phyloP scores from a whole-genome alignment of 2,329 filamentous ascomycete species.

The Sclerotinia trifoliorum region DNA sequence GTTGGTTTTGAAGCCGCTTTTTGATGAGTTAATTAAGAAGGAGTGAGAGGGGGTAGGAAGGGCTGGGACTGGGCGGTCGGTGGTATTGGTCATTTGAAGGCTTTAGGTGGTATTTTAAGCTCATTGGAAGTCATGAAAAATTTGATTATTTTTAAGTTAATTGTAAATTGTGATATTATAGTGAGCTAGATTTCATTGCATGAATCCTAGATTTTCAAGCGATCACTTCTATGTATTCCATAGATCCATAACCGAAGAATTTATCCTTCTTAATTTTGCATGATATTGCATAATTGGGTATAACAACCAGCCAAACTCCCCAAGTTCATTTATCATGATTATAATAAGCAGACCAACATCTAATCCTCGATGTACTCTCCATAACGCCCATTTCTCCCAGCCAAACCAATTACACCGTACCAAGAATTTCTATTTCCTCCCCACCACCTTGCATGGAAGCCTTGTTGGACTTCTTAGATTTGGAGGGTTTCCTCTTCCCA shows the following conservation, averaged over 20 bases:
- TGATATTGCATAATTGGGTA: constrained; percentile 15
- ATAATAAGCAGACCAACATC: neutral
- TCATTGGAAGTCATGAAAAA: neutral
- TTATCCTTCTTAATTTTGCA: constrained; percentile 3
- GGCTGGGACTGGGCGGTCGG: neutral
- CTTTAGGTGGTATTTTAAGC: neutral
- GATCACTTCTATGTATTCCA: neutral
- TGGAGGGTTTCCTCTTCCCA: constrained; percentile 26
- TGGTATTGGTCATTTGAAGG: neutral
- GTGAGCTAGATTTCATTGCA: neutral
- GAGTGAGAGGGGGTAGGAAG: constrained; percentile 36
- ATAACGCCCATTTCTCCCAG: constrained; percentile 7
- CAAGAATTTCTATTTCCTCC: constrained; percentile 38
- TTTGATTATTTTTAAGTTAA: neutral
- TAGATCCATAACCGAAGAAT: neutral
- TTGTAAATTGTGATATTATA: neutral
- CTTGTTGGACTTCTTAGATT: constrained; percentile 37
- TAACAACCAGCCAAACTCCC: constrained; percentile 18
- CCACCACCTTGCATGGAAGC: constrained; percentile 33
- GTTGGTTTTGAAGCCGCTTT: constrained; percentile 66
- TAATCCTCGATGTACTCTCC: neutral
- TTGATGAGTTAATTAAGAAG: constrained; percentile 68
- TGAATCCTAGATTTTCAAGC: neutral
- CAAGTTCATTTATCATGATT: neutral
- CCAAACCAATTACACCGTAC: constrained; percentile 15